A percentile compares a stretch with the other conserved stretches of the same genome.
These are phyloP conservation scores for Pythium monospermum DNA, from an alignment of 352 stramenopile species.

Conservation along the genomic window DNA sequence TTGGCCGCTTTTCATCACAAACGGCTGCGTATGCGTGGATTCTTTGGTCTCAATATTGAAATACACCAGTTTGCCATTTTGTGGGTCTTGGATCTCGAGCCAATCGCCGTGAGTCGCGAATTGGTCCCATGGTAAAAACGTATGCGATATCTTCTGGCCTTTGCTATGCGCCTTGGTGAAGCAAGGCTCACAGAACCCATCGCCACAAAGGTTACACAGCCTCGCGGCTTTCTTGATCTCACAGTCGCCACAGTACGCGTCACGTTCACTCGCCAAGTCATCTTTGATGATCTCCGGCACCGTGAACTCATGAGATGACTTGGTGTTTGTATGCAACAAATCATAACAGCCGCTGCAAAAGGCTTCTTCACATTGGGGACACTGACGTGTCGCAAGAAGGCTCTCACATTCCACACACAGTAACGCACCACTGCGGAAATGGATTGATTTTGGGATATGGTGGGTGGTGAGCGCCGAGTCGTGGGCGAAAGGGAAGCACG, in stretches of 20 bases:
- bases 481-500: slow-evolving; percentile 46
- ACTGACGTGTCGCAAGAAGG: slow-evolving; percentile 37
- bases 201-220: slow-evolving; percentile 75
- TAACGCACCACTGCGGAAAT: slow-evolving; percentile 44
- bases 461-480: slow-evolving; percentile 34
- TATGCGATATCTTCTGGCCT: slow-evolving; percentile 59
- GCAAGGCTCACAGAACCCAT: slow-evolving; percentile 66
- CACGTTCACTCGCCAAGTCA: slow-evolving; percentile 35
- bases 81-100: slow-evolving; percentile 67
- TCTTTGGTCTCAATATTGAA: slow-evolving; percentile 83
- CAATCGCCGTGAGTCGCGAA: slow-evolving; percentile 57
- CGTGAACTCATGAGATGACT: slow-evolving; percentile 34
- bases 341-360: slow-evolving; percentile 59
- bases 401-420: slow-evolving; percentile 51
- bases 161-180: slow-evolving; percentile 46
- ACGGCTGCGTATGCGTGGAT: slow-evolving; percentile 44
- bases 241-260: slow-evolving; percentile 70
- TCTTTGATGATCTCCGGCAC: slow-evolving; percentile 53
- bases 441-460: slow-evolving; percentile 38
- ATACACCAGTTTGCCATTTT: slow-evolving; percentile 35
- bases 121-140: slow-evolving; percentile 47
- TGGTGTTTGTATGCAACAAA: slow-evolving; percentile 26
- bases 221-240: slow-evolving; percentile 34
- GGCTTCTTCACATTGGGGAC: slow-evolving; percentile 53
- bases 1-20: slow-evolving; percentile 43